phyloP scores from a whole-genome alignment of 352 stramenopile genomes.

The Globisporangium splendens region DNA sequence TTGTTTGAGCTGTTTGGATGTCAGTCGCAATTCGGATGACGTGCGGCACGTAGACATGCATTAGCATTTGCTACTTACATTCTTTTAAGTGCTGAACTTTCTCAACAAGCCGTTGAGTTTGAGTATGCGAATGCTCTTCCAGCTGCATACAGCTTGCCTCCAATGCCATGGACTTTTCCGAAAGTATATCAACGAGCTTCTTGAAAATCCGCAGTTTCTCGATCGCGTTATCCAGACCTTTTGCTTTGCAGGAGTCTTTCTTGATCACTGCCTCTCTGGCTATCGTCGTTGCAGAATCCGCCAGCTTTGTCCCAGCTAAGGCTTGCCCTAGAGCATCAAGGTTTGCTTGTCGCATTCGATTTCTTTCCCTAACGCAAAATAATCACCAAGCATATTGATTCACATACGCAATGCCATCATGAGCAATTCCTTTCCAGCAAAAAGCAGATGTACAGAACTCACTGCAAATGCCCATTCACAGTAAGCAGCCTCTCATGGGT shows the following conservation, averaged over 20 bases:
- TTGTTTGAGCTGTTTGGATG: background rate
- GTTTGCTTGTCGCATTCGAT: constrained; percentile 5
- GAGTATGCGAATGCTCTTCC: constrained; percentile 10
- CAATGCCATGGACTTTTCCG: constrained; percentile 2
- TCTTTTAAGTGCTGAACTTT: constrained; percentile 1
- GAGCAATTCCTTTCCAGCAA: background rate
- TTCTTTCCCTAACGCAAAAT: constrained; percentile 6
- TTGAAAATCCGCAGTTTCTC: constrained; percentile 10
- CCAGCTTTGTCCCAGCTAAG: background rate
- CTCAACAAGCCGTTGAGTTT: background rate
- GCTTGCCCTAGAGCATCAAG: constrained; percentile 1
- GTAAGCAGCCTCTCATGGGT: constrained; percentile 8
- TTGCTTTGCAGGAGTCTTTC: background rate
- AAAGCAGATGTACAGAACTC: background rate
- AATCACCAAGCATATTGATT: no score
- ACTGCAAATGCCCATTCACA: constrained; percentile 12
- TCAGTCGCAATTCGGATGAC: background rate
- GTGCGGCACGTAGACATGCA: no score
- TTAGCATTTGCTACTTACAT: background rate
- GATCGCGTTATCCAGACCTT: constrained; percentile 6
- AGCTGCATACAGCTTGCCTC: constrained; percentile 11
- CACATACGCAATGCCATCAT: background rate
- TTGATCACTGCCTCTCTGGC: background rate
- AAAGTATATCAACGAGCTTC: constrained; percentile 11
- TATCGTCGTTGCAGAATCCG: background rate